A percentile compares a stretch with the other conserved stretches of the same genome.
phyloP scores from a whole-genome alignment of 805 yeast genomes.

The Yamadazyma philogaea region DNA sequence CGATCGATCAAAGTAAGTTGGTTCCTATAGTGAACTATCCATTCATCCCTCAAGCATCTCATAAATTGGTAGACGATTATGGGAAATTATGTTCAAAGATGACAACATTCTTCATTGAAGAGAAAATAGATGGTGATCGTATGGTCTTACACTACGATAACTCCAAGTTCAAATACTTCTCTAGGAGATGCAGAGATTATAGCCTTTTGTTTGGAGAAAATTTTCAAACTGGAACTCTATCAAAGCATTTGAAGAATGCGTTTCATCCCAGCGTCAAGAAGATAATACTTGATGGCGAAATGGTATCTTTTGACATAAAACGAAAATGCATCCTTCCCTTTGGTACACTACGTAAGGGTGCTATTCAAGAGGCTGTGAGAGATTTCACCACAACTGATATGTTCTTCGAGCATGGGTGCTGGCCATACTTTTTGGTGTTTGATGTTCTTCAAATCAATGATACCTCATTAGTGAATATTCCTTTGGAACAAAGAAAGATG shows the following conservation, averaged over 20 bases:
- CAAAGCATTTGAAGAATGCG: constrained; percentile 46
- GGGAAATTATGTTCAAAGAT: constrained; percentile 48
- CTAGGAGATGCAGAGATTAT: constrained; percentile 72
- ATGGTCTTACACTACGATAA: constrained; percentile 67
- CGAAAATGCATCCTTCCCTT: constrained; percentile 63
- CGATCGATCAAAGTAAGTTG: constrained; percentile 47
- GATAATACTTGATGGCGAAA: constrained; percentile 80
- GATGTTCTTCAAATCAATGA: constrained; percentile 76
- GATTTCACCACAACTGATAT: constrained; percentile 37
- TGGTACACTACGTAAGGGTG: constrained; percentile 73
- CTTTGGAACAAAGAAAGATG: constrained; percentile 54
- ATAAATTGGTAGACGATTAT: constrained; percentile 50
- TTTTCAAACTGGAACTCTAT: constrained; percentile 48
- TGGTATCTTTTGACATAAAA: constrained; percentile 79
- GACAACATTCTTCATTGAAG: constrained; percentile 66
- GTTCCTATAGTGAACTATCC: constrained; percentile 47
- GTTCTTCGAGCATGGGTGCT: constrained; percentile 29
- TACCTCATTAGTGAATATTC: constrained; percentile 49
- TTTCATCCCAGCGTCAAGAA: constrained; percentile 37
- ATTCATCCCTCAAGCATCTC: constrained; percentile 76
- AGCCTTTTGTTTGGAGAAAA: constrained; percentile 65
- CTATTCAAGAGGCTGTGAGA: constrained; percentile 49
- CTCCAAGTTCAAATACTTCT: constrained; percentile 46
- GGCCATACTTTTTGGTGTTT: constrained; percentile 63
- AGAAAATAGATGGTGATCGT: constrained; percentile 92